phyloP scores from a whole-genome alignment of 2,329 filamentous ascomycete species.

The Tolypocladium tropicale region DNA sequence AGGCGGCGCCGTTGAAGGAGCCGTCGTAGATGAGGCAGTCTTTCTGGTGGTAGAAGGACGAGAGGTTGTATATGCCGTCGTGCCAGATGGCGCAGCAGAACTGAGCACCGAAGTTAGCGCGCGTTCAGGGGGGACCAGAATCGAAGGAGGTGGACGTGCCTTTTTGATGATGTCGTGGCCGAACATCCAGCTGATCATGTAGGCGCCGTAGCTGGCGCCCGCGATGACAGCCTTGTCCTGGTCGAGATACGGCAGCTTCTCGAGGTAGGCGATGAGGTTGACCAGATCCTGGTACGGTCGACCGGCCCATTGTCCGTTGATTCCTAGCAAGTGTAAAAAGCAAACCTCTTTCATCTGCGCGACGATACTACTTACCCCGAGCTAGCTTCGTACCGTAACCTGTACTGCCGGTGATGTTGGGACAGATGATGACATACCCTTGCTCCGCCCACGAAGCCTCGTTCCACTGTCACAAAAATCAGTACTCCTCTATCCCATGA shows the following conservation, averaged over 20 bases:
- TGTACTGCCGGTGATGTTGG: constrained; percentile 47
- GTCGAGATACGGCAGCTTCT: constrained; percentile 42
- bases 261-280: constrained; percentile 40
- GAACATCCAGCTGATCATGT: constrained; percentile 50
- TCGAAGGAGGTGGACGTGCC: constrained; percentile 10
- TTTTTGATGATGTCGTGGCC: constrained; percentile 40
- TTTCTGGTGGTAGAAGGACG: constrained; percentile 14
- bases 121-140: not conserved
- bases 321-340: constrained; percentile 19
- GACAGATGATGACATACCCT: constrained; percentile 48
- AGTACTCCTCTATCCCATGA: not conserved
- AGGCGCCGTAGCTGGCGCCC: constrained; percentile 47
- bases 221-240: constrained; percentile 39
- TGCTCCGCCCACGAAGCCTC: constrained; percentile 47
- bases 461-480: constrained; percentile 31
- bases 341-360: not conserved
- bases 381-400: constrained; percentile 39
- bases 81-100: constrained; percentile 32
- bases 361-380: constrained; percentile 12
- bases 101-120: not conserved
- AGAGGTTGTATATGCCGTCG: constrained; percentile 30
- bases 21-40: constrained; percentile 11
- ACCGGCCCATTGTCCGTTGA: constrained; percentile 42
- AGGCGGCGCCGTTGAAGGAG: constrained; percentile 31
- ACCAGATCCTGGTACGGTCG: constrained; percentile 44